phyloP scores from a whole-genome alignment of 345 rosid genomes.

The Cardamine occulta region DNA sequence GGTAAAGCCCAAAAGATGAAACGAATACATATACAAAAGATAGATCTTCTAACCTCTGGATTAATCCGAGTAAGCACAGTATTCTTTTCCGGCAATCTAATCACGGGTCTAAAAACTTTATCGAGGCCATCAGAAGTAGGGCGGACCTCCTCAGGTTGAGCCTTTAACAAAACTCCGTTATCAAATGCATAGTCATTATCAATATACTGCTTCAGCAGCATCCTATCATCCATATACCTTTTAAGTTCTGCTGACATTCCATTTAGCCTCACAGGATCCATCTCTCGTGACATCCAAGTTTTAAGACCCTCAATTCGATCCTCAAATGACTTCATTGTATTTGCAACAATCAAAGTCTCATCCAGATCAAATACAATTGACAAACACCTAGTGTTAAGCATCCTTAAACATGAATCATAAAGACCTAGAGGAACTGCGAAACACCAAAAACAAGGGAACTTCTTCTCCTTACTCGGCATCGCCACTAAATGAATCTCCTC shows the following conservation, averaged over 20 bases:
- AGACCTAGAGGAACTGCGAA: slow-evolving; percentile 73
- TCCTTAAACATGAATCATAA: slow-evolving; percentile 72
- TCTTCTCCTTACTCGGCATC: slow-evolving; percentile 98
- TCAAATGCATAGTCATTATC: slow-evolving; percentile 76
- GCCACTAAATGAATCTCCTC: slow-evolving; percentile 97
- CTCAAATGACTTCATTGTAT: slow-evolving; percentile 96
- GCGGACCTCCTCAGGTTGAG: slow-evolving; percentile 82
- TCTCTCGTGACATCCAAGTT: slow-evolving; percentile 81
- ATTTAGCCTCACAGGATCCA: slow-evolving; percentile 58
- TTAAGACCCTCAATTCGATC: slow-evolving; percentile 79
- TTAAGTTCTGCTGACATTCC: slow-evolving; percentile 84
- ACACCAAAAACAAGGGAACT: slow-evolving; percentile 99
- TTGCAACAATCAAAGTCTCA: slow-evolving; percentile 94
- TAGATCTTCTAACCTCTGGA: slow-evolving; percentile 72
- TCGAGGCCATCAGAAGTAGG: slow-evolving; percentile 63
- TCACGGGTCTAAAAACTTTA: slow-evolving; percentile 72
- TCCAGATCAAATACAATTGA: slow-evolving; percentile 96
- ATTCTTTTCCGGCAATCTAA: slow-evolving; percentile 81
- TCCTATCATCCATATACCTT: slow-evolving; percentile 76
- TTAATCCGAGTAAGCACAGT: slow-evolving; percentile 91
- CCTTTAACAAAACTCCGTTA: slow-evolving; percentile 70
- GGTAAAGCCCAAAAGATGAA: slow-evolving; percentile 8
- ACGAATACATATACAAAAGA: slow-evolving; percentile 21
- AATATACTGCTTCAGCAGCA: slow-evolving; percentile 77
- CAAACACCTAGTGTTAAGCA: slow-evolving; percentile 84